Percentiles rank a stretch among this genome's conserved stretches.
Evolutionary conservation across 129 eudicot species (phyloP).

Genomic region (Silybum marianum): DNA sequence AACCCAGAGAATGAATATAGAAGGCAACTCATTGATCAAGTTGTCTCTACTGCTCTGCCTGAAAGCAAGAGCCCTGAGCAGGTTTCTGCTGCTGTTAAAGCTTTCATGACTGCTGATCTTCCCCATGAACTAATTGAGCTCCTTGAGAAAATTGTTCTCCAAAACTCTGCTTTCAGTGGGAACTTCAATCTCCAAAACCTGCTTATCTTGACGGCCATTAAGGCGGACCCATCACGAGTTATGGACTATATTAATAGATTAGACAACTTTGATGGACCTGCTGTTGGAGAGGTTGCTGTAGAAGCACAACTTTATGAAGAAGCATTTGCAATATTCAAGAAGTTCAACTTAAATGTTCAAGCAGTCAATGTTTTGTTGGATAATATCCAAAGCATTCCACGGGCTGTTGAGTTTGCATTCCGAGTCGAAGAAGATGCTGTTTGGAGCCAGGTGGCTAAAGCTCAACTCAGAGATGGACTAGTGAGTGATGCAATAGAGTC

Average conservation of each 20-base stretch:
- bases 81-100: slow-evolving; percentile 98
- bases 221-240: slow-evolving; percentile 94
- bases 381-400: slow-evolving; percentile 78
- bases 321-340: slow-evolving; percentile 96
- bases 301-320: slow-evolving; percentile 96
- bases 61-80: slow-evolving; percentile 99
- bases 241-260: slow-evolving; percentile 92
- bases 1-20: slow-evolving; percentile 94
- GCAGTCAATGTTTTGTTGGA: slow-evolving; percentile 92
- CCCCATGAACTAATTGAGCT: slow-evolving; percentile 98
- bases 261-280: slow-evolving; percentile 99
- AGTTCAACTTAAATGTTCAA: slow-evolving; percentile 92
- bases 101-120: slow-evolving; percentile 99
- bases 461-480: slow-evolving; percentile 90
- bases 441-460: slow-evolving; percentile 99
- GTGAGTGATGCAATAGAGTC: slow-evolving; percentile 99
- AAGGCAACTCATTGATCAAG: slow-evolving; percentile 98
- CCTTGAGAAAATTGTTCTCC: slow-evolving; percentile 98
- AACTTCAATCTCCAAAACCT: slow-evolving; percentile 94
- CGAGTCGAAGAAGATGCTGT: slow-evolving; percentile 99
- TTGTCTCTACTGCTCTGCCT: slow-evolving; percentile 92
- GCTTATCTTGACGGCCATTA: slow-evolving; percentile 93
- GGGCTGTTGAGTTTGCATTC: slow-evolving; percentile 97
- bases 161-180: slow-evolving; percentile 98
- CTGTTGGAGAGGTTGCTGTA: slow-evolving; percentile 99